Conservation (phyloP, 2,329 filamentous ascomycete genomes). For the Pseudogymnoascus destructans region DNA sequence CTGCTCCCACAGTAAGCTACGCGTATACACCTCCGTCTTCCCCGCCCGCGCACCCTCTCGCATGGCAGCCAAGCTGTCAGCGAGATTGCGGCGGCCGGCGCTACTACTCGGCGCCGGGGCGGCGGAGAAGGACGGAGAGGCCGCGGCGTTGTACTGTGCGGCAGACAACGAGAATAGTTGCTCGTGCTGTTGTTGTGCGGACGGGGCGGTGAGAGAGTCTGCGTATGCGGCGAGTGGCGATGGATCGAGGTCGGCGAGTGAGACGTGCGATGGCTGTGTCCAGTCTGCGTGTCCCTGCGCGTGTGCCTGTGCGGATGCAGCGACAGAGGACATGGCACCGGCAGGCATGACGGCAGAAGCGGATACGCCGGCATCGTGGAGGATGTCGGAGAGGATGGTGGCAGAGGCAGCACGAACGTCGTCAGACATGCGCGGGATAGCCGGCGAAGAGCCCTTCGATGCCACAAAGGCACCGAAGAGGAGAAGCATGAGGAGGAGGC, state of each 20-base stretch:
- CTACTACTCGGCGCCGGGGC: slow-evolving; percentile 39
- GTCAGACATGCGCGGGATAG: slow-evolving; percentile 65
- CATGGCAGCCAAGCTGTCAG: slow-evolving; percentile 69
- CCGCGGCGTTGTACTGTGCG: slow-evolving; percentile 79
- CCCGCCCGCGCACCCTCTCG: slow-evolving; percentile 56
- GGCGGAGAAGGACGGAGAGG: slow-evolving; percentile 57
- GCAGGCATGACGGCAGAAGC: slow-evolving; percentile 30
- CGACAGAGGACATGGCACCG: slow-evolving; percentile 34
- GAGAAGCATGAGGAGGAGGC: slow-evolving; percentile 86
- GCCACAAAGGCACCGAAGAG: slow-evolving; percentile 93
- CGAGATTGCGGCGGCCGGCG: slow-evolving; percentile 59
- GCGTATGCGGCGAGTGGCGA: slow-evolving; percentile 26
- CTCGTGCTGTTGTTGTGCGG: slow-evolving; percentile 74
- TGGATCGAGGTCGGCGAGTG: slow-evolving; percentile 44
- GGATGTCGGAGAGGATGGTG: slow-evolving; percentile 64
- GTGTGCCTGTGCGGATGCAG: slow-evolving; percentile 15
- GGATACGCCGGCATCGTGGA: slow-evolving; percentile 62
- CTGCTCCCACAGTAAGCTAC: slow-evolving; percentile 86
- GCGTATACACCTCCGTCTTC: slow-evolving; percentile 80
- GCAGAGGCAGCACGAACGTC: slow-evolving; percentile 69
- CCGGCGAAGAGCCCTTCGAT: slow-evolving; percentile 64
- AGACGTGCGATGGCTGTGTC: slow-evolving; percentile 28
- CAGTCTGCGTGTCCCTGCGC: background rate
- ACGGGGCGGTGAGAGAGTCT: slow-evolving; percentile 58
- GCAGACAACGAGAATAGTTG: slow-evolving; percentile 78